A percentile compares a stretch with the other conserved stretches of the same genome.
These are phyloP conservation scores for Tulasnella sp. DNA, from an alignment of 768 basidiomycete species.

Conservation along the genomic window DNA sequence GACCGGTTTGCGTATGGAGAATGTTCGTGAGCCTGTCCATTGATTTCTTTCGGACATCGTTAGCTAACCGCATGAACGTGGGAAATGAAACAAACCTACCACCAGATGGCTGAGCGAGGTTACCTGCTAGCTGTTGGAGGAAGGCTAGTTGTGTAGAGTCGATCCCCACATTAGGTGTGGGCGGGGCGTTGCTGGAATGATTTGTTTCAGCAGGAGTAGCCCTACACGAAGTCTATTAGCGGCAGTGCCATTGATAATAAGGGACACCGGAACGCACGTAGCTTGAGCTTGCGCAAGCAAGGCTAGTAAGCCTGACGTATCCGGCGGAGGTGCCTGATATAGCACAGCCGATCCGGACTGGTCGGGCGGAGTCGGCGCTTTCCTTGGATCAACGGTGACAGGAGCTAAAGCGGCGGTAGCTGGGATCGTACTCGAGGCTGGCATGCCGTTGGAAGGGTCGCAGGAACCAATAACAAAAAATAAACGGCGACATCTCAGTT, in stretches of 20 bases:
- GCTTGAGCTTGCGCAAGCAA: constrained; percentile 18
- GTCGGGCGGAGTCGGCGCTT: constrained; percentile 11
- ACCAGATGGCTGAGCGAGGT: neutral
- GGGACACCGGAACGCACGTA: neutral
- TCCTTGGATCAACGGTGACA: constrained; percentile 10
- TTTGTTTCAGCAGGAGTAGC: neutral
- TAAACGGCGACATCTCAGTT: constrained; percentile 22
- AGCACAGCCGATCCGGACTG: constrained; percentile 13
- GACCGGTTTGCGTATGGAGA: constrained; percentile 5
- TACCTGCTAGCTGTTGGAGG: constrained; percentile 69
- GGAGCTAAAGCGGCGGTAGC: constrained; percentile 44
- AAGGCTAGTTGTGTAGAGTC: constrained; percentile 61
- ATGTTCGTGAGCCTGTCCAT: constrained; percentile 32
- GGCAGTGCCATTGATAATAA: neutral
- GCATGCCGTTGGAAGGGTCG: neutral
- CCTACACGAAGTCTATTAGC: neutral
- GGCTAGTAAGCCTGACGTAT: neutral
- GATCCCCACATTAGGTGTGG: constrained; percentile 30
- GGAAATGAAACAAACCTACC: constrained; percentile 33
- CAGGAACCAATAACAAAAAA: neutral
- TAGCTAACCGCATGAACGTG: constrained; percentile 18
- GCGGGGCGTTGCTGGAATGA: neutral
- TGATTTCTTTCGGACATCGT: constrained; percentile 35
- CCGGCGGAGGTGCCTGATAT: constrained; percentile 1
- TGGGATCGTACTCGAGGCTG: constrained; percentile 43